Evolutionary conservation across 2,329 filamentous ascomycete species (phyloP).

Genomic region (Colletotrichum sp.): DNA sequence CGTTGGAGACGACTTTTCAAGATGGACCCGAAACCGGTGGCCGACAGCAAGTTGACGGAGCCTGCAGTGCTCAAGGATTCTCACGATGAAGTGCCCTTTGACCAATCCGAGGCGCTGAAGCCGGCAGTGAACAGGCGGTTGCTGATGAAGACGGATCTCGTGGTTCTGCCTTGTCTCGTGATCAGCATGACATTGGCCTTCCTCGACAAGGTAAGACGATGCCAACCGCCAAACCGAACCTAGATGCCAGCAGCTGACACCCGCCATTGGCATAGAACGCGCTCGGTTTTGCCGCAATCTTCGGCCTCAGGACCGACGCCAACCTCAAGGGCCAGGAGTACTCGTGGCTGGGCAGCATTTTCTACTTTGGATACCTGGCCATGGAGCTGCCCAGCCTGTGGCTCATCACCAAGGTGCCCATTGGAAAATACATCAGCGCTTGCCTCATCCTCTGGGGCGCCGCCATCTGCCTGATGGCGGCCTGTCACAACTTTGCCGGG

Average conservation of each 20-base stretch:
- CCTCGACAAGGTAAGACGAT: conserved; percentile 19
- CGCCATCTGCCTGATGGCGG: conserved; percentile 36
- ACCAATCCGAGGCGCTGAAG: neutral
- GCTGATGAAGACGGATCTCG: conserved; percentile 22
- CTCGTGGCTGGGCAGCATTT: conserved; percentile 61
- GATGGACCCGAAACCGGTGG: neutral
- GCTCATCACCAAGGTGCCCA: conserved; percentile 53
- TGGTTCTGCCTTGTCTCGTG: conserved; percentile 20
- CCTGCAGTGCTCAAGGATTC: neutral
- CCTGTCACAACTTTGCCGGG: conserved; percentile 30
- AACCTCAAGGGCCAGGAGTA: conserved; percentile 59
- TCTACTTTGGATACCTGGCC: conserved; percentile 63
- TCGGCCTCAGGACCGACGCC: conserved; percentile 55
- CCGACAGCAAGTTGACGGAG: neutral
- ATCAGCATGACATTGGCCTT: conserved; percentile 25
- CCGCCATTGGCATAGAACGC: conserved; percentile 1
- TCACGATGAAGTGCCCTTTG: neutral
- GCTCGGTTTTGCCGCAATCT: conserved; percentile 55
- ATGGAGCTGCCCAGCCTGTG: conserved; percentile 65
- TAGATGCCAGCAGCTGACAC: neutral
- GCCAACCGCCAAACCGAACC: neutral
- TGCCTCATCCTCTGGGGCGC: conserved; percentile 47
- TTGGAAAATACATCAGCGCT: conserved; percentile 3
- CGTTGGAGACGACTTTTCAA: neutral
- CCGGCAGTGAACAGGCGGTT: conserved; percentile 14